Evolutionary conservation across 2,329 filamentous ascomycete genomes (phyloP).

Genomic region (Coniochaeta ligniaria): DNA sequence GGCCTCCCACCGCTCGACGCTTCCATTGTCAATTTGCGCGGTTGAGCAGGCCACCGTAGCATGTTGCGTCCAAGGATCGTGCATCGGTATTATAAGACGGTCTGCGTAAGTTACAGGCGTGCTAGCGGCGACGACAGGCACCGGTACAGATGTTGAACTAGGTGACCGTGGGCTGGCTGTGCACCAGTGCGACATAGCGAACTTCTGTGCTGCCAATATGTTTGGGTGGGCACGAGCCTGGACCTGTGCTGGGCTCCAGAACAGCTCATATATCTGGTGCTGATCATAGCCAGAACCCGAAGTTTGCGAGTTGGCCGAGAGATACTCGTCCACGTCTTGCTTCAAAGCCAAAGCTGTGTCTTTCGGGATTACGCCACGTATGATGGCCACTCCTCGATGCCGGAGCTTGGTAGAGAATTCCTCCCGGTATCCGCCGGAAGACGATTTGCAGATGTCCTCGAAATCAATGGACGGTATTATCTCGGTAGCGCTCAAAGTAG

Average conservation of each 20-base stretch:
- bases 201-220: slow-evolving; percentile 31
- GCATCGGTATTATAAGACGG: slow-evolving; percentile 43
- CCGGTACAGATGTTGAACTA: background rate
- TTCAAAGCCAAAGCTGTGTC: slow-evolving; percentile 35
- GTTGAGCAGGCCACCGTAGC: slow-evolving; percentile 34
- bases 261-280: slow-evolving; percentile 27
- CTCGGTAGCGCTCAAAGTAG: slow-evolving; percentile 19
- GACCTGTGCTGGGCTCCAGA: slow-evolving; percentile 32
- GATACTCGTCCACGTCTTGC: slow-evolving; percentile 40
- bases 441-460: slow-evolving; percentile 24
- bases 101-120: slow-evolving; percentile 55
- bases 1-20: slow-evolving; percentile 64
- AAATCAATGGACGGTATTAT: slow-evolving; percentile 35
- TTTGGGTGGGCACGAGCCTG: slow-evolving; percentile 30
- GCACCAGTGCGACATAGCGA: slow-evolving; percentile 43
- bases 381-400: slow-evolving; percentile 13
- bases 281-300: slow-evolving; percentile 16
- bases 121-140: slow-evolving; percentile 25
- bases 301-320: slow-evolving; percentile 33
- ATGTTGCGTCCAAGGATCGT: background rate
- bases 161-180: slow-evolving; percentile 36
- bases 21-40: slow-evolving; percentile 58
- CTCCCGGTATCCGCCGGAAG: slow-evolving; percentile 4
- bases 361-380: slow-evolving; percentile 13
- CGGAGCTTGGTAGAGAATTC: slow-evolving; percentile 15